Evolutionary conservation across 179 eudicot genomes (phyloP).

Genomic region (Actinidia arguta): DNA sequence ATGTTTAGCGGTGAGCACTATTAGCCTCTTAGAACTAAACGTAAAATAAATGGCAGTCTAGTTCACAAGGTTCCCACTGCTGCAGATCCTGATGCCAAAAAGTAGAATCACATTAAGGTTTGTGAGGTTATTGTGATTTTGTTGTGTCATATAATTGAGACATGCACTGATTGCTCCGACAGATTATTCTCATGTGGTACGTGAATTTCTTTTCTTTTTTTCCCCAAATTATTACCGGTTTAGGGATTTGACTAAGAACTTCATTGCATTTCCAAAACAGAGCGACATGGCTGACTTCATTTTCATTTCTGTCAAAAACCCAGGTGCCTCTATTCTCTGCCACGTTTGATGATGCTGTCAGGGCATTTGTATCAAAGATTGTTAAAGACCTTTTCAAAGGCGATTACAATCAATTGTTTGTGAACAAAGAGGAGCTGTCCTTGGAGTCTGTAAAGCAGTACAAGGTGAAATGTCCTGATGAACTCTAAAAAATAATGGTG

Average conservation of each 20-base stretch:
- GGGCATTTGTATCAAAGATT: slow-evolving; percentile 64
- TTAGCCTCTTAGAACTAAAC: too few species aligned
- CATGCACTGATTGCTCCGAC: background rate
- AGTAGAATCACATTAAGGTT: too few species aligned
- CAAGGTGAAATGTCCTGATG: slow-evolving; percentile 85
- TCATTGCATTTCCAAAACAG: background rate
- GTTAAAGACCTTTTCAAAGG: slow-evolving; percentile 48
- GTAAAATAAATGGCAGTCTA: too few species aligned
- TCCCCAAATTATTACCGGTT: background rate
- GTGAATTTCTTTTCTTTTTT: background rate
- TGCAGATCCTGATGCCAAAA: too few species aligned
- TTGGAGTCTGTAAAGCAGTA: slow-evolving; percentile 84
- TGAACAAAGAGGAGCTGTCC: slow-evolving; percentile 86
- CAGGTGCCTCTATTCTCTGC: slow-evolving; percentile 97
- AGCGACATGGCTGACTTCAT: background rate
- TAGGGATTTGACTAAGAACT: background rate
- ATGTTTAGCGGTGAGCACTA: too few species aligned
- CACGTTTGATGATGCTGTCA: slow-evolving; percentile 84
- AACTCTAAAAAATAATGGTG: slow-evolving; percentile 69
- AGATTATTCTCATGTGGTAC: background rate
- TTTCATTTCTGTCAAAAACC: slow-evolving; percentile 11
- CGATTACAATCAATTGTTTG: slow-evolving; percentile 83
- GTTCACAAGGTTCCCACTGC: too few species aligned
- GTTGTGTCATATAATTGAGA: background rate
- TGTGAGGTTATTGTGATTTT: too few species aligned